Percentiles rank a stretch among this genome's conserved stretches.
Conservation (phyloP, 2,329 filamentous ascomycete species). For the Colletotrichum paranaense region DNA sequence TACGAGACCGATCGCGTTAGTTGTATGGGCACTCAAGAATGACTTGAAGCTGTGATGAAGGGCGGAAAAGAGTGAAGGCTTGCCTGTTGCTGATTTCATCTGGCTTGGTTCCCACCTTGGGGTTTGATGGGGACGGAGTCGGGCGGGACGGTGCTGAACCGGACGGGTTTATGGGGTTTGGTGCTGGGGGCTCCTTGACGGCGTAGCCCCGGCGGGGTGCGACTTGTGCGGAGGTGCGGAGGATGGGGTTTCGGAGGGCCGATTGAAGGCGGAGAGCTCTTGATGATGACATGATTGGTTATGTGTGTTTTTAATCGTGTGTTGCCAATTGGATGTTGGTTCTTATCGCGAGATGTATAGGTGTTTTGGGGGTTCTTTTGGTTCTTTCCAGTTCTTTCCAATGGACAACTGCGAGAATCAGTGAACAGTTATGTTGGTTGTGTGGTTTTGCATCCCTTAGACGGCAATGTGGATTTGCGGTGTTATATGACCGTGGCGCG, state of each 20-base stretch:
- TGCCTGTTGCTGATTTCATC: slow-evolving; percentile 8
- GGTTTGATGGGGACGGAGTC: background rate
- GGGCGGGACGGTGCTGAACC: background rate
- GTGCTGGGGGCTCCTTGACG: background rate
- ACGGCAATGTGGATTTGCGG: background rate
- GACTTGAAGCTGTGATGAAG: background rate
- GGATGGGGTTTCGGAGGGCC: background rate
- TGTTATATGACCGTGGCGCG: background rate
- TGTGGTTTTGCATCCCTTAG: background rate
- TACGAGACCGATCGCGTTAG: background rate
- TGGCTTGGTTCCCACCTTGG: background rate
- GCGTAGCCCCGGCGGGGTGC: background rate
- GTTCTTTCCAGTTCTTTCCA: too few species aligned
- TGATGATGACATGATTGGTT: background rate
- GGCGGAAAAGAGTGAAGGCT: background rate
- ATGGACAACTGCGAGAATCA: too few species aligned
- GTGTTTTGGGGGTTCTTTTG: too few species aligned
- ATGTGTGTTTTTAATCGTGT: too few species aligned
- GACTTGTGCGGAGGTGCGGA: background rate
- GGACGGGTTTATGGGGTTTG: background rate
- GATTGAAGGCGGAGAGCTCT: background rate
- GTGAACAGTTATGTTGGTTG: too few species aligned
- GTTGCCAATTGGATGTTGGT: too few species aligned
- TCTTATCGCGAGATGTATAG: too few species aligned
- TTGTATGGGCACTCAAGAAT: background rate